Percentiles rank a stretch among this genome's conserved stretches.
These are phyloP conservation scores for Aquilaria malaccensis DNA, from an alignment of 345 rosid species.

Conservation along the genomic window DNA sequence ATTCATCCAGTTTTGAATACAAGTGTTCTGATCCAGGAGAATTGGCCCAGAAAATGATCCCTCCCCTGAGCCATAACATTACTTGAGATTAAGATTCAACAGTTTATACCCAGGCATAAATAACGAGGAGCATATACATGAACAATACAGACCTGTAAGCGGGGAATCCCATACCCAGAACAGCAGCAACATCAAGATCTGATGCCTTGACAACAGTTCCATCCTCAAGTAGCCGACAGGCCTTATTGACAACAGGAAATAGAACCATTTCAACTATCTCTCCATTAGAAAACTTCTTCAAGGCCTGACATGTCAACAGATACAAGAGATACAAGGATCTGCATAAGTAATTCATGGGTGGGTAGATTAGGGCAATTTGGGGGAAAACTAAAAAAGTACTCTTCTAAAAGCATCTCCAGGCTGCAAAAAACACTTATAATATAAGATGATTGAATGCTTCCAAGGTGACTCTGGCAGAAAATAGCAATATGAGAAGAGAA, in stretches of 20 bases:
- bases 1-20: constrained; percentile 36
- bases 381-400: too few relatives aligned
- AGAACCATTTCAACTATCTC: constrained; percentile 11
- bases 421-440: too few relatives aligned
- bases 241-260: constrained; percentile 15
- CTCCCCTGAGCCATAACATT: constrained; percentile 25
- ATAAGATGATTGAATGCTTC: too few relatives aligned
- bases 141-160: neutral
- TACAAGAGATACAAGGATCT: too few relatives aligned
- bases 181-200: constrained; percentile 10
- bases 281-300: constrained; percentile 6
- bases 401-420: too few relatives aligned
- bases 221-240: constrained; percentile 3
- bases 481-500: too few relatives aligned
- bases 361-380: neutral
- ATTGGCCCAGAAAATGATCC: constrained; percentile 44
- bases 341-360: neutral
- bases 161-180: constrained; percentile 12
- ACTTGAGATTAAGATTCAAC: too few relatives aligned
- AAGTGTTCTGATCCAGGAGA: constrained; percentile 26
- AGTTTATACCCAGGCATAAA: too few relatives aligned
- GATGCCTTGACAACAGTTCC: constrained; percentile 9
- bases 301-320: neutral
- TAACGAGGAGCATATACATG: too few relatives aligned
- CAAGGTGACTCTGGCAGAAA: too few relatives aligned